phyloP scores from a whole-genome alignment of 2,329 filamentous ascomycete genomes.

The Coniochaeta sp. region DNA sequence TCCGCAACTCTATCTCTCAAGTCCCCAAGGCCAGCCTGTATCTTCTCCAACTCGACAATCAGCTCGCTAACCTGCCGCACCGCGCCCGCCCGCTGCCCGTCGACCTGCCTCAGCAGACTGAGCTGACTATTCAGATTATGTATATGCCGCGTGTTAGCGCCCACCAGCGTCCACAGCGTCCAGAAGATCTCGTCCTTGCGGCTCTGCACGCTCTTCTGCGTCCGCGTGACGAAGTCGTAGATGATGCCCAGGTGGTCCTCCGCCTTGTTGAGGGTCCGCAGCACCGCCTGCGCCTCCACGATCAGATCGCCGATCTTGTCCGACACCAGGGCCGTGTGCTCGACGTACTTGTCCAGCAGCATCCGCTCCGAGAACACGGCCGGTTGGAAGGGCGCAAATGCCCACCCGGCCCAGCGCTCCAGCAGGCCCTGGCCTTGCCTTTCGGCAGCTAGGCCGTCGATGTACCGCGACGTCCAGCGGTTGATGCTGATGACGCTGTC shows the following conservation, averaged over 20 bases:
- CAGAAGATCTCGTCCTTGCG: constrained; percentile 60
- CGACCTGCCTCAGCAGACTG: constrained; percentile 56
- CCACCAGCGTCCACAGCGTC: constrained; percentile 66
- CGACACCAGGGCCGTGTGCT: constrained; percentile 62
- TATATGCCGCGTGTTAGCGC: constrained; percentile 56
- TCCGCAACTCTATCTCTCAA: constrained; percentile 62
- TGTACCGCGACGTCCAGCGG: constrained; percentile 63
- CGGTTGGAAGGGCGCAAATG: constrained; percentile 57
- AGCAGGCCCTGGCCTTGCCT: constrained; percentile 18
- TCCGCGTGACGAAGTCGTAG: constrained; percentile 58
- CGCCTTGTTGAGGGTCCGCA: constrained; percentile 57
- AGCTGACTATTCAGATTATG: constrained; percentile 57
- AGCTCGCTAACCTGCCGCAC: constrained; percentile 62
- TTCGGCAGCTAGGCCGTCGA: constrained; percentile 49
- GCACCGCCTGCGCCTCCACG: constrained; percentile 59
- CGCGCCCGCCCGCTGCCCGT: constrained; percentile 56
- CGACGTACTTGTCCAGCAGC: constrained; percentile 66
- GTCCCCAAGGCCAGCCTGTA: constrained; percentile 63
- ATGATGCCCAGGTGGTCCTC: constrained; percentile 65
- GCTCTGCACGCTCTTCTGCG: constrained; percentile 49
- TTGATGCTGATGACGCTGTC: constrained; percentile 70
- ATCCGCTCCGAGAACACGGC: constrained; percentile 50
- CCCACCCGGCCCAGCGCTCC: constrained; percentile 32
- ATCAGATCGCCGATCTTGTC: constrained; percentile 63
- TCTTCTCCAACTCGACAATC: constrained; percentile 65